Conservation (phyloP, 2,329 filamentous ascomycete species). For the Fusarium sp. region DNA sequence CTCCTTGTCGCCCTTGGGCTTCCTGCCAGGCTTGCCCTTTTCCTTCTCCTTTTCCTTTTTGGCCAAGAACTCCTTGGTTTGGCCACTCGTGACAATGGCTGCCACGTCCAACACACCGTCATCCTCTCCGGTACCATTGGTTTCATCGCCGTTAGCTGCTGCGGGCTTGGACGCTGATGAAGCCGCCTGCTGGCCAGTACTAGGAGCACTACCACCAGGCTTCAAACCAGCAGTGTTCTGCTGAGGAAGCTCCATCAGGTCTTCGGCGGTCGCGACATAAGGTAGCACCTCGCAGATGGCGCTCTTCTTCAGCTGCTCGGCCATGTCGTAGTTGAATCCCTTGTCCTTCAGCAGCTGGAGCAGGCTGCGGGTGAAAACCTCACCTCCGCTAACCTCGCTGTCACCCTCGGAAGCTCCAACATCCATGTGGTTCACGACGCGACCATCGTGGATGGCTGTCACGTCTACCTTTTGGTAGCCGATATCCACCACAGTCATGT, state of each 20-base stretch:
- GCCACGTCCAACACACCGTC: slow-evolving; percentile 87
- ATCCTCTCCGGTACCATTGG: slow-evolving; percentile 61
- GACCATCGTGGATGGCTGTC: slow-evolving; percentile 87
- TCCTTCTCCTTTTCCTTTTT: slow-evolving; percentile 84
- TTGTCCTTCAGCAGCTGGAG: slow-evolving; percentile 72
- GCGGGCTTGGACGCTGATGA: slow-evolving; percentile 50
- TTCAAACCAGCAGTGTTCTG: slow-evolving; percentile 52
- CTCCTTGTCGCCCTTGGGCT: slow-evolving; percentile 66
- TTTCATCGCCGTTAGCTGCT: slow-evolving; percentile 55
- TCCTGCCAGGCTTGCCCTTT: slow-evolving; percentile 67
- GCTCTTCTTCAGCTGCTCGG: slow-evolving; percentile 77
- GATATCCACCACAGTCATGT: slow-evolving; percentile 89
- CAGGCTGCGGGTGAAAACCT: slow-evolving; percentile 84
- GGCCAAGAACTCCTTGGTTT: slow-evolving; percentile 84
- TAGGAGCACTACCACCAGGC: slow-evolving; percentile 6
- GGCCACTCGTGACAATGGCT: slow-evolving; percentile 84
- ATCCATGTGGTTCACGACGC: slow-evolving; percentile 75
- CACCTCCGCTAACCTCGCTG: slow-evolving; percentile 77
- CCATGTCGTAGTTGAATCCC: slow-evolving; percentile 74
- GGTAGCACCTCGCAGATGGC: slow-evolving; percentile 75
- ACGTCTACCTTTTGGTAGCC: slow-evolving; percentile 94
- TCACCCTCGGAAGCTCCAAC: slow-evolving; percentile 67
- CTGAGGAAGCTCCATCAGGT: slow-evolving; percentile 62
- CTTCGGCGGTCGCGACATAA: slow-evolving; percentile 59
- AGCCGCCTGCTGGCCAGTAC: slow-evolving; percentile 46